Conservation (phyloP, 257 asterid genomes). For the Scutellaria minor region DNA sequence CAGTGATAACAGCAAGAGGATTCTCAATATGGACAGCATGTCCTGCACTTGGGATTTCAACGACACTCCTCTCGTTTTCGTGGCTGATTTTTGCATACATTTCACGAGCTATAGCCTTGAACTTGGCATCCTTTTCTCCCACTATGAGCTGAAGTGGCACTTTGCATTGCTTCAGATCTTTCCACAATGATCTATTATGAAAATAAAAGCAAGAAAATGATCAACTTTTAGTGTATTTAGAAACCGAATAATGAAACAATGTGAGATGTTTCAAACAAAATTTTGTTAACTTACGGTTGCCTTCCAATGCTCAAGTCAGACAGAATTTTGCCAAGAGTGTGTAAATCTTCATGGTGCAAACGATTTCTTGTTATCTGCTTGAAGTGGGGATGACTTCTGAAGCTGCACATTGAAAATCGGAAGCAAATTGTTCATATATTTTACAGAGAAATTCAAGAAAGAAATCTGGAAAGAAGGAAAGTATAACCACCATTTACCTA, state of each 20-base stretch:
- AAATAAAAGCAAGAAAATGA: constrained; percentile 1
- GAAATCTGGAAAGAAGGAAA: constrained; percentile 1
- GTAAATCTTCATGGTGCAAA: constrained; percentile 67
- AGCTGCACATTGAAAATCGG: constrained; percentile 52
- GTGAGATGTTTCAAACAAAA: background rate
- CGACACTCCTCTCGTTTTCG: constrained; percentile 27
- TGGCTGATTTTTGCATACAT: constrained; percentile 51
- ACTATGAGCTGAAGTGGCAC: constrained; percentile 72
- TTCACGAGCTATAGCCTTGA: constrained; percentile 65
- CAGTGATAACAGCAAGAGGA: constrained; percentile 76
- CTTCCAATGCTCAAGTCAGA: constrained; percentile 85
- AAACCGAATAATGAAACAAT: background rate
- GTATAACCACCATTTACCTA: constrained; percentile 52
- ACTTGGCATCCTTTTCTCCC: constrained; percentile 82
- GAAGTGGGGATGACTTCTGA: constrained; percentile 83
- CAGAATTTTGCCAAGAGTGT: constrained; percentile 66
- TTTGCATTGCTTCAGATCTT: constrained; percentile 72
- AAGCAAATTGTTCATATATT: constrained; percentile 14
- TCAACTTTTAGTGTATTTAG: background rate
- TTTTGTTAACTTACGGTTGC: constrained; percentile 73
- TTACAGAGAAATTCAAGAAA: background rate
- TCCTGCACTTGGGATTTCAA: constrained; percentile 73
- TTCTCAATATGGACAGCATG: constrained; percentile 97
- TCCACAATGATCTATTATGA: constrained; percentile 76
- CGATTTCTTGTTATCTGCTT: constrained; percentile 53